These are phyloP conservation scores for Nymphaea thermarum DNA, from an alignment of 164 flowering plant species.

Conservation along the genomic window DNA sequence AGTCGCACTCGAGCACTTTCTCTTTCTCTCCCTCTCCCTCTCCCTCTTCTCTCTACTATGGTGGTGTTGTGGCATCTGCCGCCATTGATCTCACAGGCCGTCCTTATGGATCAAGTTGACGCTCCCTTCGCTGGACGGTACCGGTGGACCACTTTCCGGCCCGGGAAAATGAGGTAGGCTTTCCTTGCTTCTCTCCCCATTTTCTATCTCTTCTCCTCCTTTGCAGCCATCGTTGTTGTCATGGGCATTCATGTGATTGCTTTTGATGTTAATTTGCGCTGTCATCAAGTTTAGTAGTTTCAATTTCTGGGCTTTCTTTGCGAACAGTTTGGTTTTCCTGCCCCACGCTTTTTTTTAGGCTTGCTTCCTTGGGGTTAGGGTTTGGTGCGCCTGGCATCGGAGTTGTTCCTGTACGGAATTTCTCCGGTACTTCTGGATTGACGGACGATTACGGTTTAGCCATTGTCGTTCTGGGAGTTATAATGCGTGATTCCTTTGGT, in stretches of 20 bases:
- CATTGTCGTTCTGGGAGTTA: no score
- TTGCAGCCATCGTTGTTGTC: not conserved
- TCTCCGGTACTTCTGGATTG: no score
- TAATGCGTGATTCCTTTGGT: no score
- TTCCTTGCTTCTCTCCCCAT: not conserved
- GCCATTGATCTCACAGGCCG: constrained; percentile 48
- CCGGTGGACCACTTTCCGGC: constrained; percentile 51
- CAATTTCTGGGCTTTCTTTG: not conserved
- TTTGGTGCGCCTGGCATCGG: no score
- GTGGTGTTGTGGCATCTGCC: constrained; percentile 92
- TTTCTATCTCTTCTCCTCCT: not conserved
- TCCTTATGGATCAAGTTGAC: constrained; percentile 61
- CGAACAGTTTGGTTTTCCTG: not conserved
- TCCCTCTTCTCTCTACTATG: no score
- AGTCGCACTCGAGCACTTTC: no score
- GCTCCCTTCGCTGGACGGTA: constrained; percentile 48
- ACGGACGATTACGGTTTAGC: no score
- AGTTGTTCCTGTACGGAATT: no score
- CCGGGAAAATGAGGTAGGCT: constrained; percentile 58
- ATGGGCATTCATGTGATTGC: not conserved
- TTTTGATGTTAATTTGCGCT: not conserved
- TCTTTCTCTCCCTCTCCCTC: no score
- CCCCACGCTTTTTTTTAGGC: no score
- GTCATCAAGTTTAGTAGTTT: not conserved
- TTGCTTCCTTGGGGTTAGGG: no score